A percentile compares a stretch with the other conserved stretches of the same genome.
These are phyloP conservation scores for Orbilia oligospora DNA, from an alignment of 2,329 filamentous ascomycete species.

Conservation along the genomic window DNA sequence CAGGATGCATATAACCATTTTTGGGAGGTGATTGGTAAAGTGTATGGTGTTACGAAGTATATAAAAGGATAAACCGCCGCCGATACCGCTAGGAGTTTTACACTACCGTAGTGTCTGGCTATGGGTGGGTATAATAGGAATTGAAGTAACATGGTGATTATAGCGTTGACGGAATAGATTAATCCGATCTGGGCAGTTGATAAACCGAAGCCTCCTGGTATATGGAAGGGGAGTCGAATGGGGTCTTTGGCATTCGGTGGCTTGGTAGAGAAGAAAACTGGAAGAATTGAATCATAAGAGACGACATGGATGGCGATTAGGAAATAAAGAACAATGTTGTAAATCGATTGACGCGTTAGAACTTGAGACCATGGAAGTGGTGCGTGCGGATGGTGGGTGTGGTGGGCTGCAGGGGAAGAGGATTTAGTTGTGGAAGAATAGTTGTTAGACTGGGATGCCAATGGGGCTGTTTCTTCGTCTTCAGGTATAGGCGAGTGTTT, in stretches of 20 bases:
- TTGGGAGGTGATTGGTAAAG: conserved; percentile 73
- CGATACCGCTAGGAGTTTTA: conserved; percentile 80
- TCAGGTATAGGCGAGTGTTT: conserved; percentile 63
- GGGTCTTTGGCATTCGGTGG: conserved; percentile 71
- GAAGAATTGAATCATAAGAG: conserved; percentile 87
- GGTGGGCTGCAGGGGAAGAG: conserved; percentile 40
- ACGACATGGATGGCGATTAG: conserved; percentile 85
- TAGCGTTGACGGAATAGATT: conserved; percentile 86
- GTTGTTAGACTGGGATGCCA: conserved; percentile 2
- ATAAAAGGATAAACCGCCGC: conserved; percentile 79
- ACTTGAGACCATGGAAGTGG: conserved; percentile 73
- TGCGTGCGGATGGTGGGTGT: conserved; percentile 45
- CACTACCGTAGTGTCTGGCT: conserved; percentile 79
- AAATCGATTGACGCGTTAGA: conserved; percentile 79
- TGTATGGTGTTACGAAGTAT: conserved; percentile 87
- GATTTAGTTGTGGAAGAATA: conserved; percentile 26
- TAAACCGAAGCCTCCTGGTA: conserved; percentile 85
- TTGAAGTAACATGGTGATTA: conserved; percentile 84
- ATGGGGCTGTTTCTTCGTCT: conserved; percentile 67
- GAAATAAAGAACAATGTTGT: conserved; percentile 84
- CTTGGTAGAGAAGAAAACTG: conserved; percentile 88
- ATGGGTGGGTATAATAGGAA: conserved; percentile 86
- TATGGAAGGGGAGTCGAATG: conserved; percentile 70
- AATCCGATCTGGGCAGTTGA: conserved; percentile 82
- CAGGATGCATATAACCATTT: conserved; percentile 72